Percentiles rank a stretch among this genome's conserved stretches.
phyloP scores from a whole-genome alignment of 305 asterid species.

The Fraxinus paxiana region DNA sequence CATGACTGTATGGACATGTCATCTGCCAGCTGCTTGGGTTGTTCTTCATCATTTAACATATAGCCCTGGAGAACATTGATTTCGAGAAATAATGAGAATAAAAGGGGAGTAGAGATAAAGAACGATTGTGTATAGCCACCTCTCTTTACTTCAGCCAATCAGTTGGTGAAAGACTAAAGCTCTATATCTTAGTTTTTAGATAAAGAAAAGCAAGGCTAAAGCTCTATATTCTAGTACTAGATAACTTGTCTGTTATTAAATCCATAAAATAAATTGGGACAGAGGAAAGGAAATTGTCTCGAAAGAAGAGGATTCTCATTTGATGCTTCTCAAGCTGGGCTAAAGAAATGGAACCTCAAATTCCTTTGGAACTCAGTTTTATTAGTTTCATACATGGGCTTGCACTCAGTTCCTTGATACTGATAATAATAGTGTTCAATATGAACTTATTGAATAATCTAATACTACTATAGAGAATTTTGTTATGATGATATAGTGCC shows the following conservation, averaged over 20 bases:
- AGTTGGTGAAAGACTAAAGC: not conserved
- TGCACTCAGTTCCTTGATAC: not conserved
- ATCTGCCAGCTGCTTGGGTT: no score
- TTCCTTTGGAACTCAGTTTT: not conserved
- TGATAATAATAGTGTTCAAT: not conserved
- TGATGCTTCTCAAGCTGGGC: not conserved
- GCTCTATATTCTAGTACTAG: not conserved
- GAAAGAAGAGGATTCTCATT: not conserved
- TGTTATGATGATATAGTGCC: not conserved
- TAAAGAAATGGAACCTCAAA: not conserved
- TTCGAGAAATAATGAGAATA: not conserved
- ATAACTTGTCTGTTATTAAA: not conserved
- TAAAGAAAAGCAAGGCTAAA: not conserved
- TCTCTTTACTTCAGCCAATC: not conserved
- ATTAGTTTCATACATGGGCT: not conserved
- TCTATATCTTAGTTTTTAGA: not conserved
- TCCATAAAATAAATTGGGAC: conserved; percentile 1
- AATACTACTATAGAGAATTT: not conserved
- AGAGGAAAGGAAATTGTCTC: not conserved
- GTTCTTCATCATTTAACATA: not conserved
- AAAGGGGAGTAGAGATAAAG: not conserved
- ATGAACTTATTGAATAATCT: not conserved
- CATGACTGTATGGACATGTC: no score
- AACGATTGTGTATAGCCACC: not conserved
- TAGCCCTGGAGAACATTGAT: not conserved